Percentiles rank a stretch among this genome's conserved stretches.
Evolutionary conservation across 2,329 filamentous ascomycete species (phyloP).

Genomic region (Chalaropsis ovoidea): DNA sequence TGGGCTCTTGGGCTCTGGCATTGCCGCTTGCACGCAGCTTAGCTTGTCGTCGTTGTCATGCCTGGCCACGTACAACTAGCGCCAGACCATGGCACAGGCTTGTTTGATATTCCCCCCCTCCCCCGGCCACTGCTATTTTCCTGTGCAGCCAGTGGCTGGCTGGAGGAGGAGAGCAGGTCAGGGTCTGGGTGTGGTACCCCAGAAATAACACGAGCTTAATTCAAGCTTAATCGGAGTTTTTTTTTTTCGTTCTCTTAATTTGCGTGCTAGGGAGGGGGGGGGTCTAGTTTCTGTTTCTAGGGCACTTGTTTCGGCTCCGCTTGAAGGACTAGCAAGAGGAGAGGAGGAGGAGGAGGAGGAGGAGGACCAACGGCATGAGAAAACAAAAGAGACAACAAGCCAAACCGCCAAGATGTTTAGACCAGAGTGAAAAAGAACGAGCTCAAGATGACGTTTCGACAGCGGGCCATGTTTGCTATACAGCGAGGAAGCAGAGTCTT

Average conservation of each 20-base stretch:
- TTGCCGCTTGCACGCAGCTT: too few species aligned
- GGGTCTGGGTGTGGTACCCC: neutral
- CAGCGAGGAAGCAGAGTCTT: neutral
- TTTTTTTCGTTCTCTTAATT: slow-evolving; percentile 5
- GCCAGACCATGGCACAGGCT: too few species aligned
- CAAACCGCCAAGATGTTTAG: slow-evolving; percentile 6
- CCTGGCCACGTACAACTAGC: too few species aligned
- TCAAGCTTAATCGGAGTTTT: slow-evolving; percentile 13
- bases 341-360: neutral
- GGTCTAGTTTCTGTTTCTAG: neutral
- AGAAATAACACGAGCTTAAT: slow-evolving; percentile 5
- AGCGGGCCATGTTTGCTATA: neutral
- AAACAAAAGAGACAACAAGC: neutral
- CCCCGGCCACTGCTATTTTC: too few species aligned
- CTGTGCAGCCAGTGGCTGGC: neutral
- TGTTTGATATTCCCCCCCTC: too few species aligned
- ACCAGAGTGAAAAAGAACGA: neutral
- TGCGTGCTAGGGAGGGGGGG: neutral
- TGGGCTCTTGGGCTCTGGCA: too few species aligned
- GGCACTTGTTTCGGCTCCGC: neutral
- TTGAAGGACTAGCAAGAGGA: neutral
- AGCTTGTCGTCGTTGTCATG: too few species aligned
- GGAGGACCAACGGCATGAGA: neutral
- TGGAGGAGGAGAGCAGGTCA: too few species aligned
- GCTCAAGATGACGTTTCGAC: slow-evolving; percentile 9